These are phyloP conservation scores for Rhynchosporium graminicola DNA, from an alignment of 2,329 filamentous ascomycete genomes.

Conservation along the genomic window DNA sequence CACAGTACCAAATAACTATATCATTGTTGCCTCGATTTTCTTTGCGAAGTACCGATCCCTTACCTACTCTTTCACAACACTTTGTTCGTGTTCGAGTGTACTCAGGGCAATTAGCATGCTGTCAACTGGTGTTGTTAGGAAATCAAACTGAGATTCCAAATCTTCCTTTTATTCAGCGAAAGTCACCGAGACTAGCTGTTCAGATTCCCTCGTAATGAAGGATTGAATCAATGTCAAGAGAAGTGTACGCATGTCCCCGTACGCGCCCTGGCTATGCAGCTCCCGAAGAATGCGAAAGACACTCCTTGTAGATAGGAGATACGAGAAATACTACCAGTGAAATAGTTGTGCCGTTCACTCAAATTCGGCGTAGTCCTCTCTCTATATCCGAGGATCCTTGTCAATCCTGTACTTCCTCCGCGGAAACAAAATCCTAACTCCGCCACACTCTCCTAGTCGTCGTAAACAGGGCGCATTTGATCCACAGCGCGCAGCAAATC, in stretches of 20 bases:
- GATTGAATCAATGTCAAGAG: background rate
- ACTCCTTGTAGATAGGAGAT: constrained; percentile 6
- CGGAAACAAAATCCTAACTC: background rate
- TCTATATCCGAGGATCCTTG: constrained; percentile 4
- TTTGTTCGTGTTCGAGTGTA: background rate
- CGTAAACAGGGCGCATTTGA: background rate
- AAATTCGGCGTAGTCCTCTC: background rate
- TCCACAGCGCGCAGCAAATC: too few species aligned
- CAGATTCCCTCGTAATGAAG: background rate
- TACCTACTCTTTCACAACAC: background rate
- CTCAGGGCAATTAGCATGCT: background rate
- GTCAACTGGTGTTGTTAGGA: background rate
- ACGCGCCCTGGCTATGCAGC: constrained; percentile 5
- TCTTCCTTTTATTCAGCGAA: background rate
- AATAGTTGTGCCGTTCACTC: background rate
- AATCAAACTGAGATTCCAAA: background rate
- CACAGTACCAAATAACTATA: too few species aligned
- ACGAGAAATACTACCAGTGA: background rate
- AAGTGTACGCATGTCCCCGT: background rate
- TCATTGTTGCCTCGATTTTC: background rate
- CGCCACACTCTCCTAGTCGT: background rate
- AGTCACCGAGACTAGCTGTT: background rate
- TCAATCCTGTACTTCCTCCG: too few species aligned
- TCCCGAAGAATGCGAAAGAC: background rate
- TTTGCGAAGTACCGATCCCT: background rate